A percentile compares a stretch with the other conserved stretches of the same genome.
Evolutionary conservation across 2,329 filamentous ascomycete species (phyloP).

Genomic region (Tolypocladium ovalisporum): DNA sequence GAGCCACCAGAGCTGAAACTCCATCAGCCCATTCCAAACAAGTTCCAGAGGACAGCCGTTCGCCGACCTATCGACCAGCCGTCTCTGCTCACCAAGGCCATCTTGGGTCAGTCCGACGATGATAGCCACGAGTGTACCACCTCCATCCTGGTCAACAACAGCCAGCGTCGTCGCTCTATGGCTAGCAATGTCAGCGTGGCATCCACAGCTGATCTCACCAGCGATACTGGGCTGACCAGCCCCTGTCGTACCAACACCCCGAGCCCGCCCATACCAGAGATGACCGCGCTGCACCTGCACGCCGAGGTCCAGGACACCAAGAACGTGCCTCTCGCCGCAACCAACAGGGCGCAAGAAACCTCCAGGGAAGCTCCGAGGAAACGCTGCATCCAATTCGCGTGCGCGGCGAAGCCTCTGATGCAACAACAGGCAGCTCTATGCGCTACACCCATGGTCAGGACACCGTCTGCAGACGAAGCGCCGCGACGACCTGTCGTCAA

Average conservation of each 20-base stretch:
- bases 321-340: conserved; percentile 12
- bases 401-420: conserved; percentile 50
- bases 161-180: conserved; percentile 49
- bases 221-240: conserved; percentile 83
- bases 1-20: conserved; percentile 65
- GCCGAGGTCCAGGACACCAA: conserved; percentile 16
- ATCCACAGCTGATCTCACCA: conserved; percentile 87
- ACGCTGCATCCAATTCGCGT: conserved; percentile 88
- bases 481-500: conserved; percentile 56
- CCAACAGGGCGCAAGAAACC: conserved; percentile 28
- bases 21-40: conserved; percentile 14
- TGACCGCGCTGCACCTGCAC: conserved; percentile 33
- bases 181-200: conserved; percentile 71
- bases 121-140: conserved; percentile 29
- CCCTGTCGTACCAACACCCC: conserved; percentile 80
- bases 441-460: conserved; percentile 20
- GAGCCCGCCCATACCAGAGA: conserved; percentile 68
- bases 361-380: conserved; percentile 44
- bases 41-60: conserved; percentile 37
- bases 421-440: conserved; percentile 27
- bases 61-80: conserved; percentile 47
- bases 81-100: conserved; percentile 79
- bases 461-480: conserved; percentile 23
- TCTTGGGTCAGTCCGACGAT: conserved; percentile 57
- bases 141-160: conserved; percentile 22